Conservation (phyloP, 2,329 filamentous ascomycete species). For the Dothistroma septosporum region DNA sequence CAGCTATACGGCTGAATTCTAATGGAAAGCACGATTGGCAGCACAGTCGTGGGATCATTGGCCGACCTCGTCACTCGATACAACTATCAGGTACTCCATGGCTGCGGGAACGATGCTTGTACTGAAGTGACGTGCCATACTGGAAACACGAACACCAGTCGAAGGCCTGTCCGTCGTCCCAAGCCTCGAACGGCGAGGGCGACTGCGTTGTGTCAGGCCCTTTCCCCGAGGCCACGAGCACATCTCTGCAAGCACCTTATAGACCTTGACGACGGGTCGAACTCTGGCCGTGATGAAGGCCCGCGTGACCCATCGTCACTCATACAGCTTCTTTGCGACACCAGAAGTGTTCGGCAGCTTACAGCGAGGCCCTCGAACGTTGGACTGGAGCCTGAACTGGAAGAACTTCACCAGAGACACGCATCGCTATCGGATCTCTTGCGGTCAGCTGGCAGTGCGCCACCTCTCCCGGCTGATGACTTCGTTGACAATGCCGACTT, state of each 20-base stretch:
- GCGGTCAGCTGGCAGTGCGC: not conserved
- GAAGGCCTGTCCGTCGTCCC: conserved; percentile 68
- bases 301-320: conserved; percentile 55
- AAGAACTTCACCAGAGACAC: conserved; percentile 7
- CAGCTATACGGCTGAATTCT: not conserved
- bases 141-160: conserved; percentile 60
- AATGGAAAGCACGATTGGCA: not conserved
- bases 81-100: conserved; percentile 70
- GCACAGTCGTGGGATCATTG: not conserved
- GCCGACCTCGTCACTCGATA: conserved; percentile 12
- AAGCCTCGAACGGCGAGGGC: conserved; percentile 75
- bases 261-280: not conserved
- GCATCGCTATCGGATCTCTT: not conserved
- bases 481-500: conserved; percentile 10
- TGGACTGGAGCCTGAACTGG: not conserved
- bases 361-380: not conserved
- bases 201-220: conserved; percentile 71
- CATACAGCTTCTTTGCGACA: conserved; percentile 51
- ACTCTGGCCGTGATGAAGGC: not conserved
- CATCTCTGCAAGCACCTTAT: conserved; percentile 57
- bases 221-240: conserved; percentile 66
- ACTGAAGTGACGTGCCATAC: conserved; percentile 72
- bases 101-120: conserved; percentile 66
- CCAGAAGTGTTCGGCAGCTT: conserved; percentile 8
- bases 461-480: not conserved